Evolutionary conservation across 805 yeast species (phyloP).

Genomic region (Wickerhamiella spandovensis): DNA sequence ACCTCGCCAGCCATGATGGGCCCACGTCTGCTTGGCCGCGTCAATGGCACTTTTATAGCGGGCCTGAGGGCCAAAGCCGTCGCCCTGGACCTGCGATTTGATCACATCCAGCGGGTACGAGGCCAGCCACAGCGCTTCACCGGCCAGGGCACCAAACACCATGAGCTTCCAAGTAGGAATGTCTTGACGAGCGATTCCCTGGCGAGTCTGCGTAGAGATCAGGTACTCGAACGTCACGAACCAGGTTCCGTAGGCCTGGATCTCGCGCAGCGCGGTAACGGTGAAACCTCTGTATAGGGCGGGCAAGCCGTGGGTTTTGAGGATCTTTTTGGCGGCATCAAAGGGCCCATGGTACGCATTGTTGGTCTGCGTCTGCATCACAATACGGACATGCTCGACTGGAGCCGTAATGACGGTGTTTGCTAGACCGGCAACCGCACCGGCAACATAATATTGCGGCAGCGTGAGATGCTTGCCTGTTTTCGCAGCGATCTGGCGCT

Average conservation of each 20-base stretch:
- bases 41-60: conserved; percentile 30
- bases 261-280: conserved; percentile 44
- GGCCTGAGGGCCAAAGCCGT: conserved; percentile 25
- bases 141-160: conserved; percentile 49
- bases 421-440: conserved; percentile 55
- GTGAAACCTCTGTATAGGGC: conserved; percentile 45
- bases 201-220: conserved; percentile 23
- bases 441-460: conserved; percentile 46
- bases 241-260: conserved; percentile 71
- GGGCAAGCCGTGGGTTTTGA: conserved; percentile 28
- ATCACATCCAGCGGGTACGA: conserved; percentile 56
- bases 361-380: conserved; percentile 39
- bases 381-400: conserved; percentile 51
- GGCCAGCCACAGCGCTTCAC: conserved; percentile 60
- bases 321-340: conserved; percentile 34
- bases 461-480: conserved; percentile 26
- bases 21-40: conserved; percentile 33
- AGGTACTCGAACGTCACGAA: conserved; percentile 49
- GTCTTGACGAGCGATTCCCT: conserved; percentile 28
- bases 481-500: conserved; percentile 33
- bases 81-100: conserved; percentile 46
- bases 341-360: conserved; percentile 28
- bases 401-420: conserved; percentile 51
- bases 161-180: conserved; percentile 44
- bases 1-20: conserved; percentile 34